Conservation (phyloP, 352 stramenopile species). For the Phytopythium vexans region DNA sequence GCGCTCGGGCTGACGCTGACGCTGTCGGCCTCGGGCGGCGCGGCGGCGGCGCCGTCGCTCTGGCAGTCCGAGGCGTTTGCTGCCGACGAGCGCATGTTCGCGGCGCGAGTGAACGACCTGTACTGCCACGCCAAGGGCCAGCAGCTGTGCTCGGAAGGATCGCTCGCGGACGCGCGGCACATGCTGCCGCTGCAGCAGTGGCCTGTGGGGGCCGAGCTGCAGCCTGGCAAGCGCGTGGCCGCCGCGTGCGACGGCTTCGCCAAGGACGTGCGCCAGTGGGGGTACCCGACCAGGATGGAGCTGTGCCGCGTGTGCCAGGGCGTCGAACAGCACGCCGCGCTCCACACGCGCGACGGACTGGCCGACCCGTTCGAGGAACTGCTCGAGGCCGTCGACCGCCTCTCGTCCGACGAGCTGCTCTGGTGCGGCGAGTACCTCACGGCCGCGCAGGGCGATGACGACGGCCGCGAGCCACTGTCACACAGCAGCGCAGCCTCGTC, state of each 20-base stretch:
- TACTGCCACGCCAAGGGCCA: slow-evolving; percentile 45
- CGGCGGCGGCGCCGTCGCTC: slow-evolving; percentile 12
- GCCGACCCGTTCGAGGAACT: slow-evolving; percentile 16
- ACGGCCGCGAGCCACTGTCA: neutral
- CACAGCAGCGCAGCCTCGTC: slow-evolving; percentile 19
- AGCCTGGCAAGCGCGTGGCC: slow-evolving; percentile 24
- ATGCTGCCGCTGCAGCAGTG: slow-evolving; percentile 38
- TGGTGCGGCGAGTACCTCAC: slow-evolving; percentile 47
- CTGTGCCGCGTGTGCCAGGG: slow-evolving; percentile 36
- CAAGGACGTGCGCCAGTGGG: slow-evolving; percentile 37
- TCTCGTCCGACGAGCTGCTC: slow-evolving; percentile 41
- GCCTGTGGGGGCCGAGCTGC: slow-evolving; percentile 29
- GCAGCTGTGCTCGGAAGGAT: slow-evolving; percentile 34
- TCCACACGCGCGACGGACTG: neutral
- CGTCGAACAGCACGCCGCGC: slow-evolving; percentile 17
- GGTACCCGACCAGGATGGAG: slow-evolving; percentile 49
- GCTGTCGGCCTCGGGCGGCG: slow-evolving; percentile 14
- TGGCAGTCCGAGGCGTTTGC: slow-evolving; percentile 24
- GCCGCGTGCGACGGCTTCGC: slow-evolving; percentile 39
- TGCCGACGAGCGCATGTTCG: slow-evolving; percentile 25
- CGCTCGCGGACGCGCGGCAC: slow-evolving; percentile 31
- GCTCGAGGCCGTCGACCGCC: slow-evolving; percentile 25
- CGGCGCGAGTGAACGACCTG: slow-evolving; percentile 37
- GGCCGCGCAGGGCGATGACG: slow-evolving; percentile 8
- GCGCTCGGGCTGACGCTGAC: slow-evolving; percentile 11